A percentile compares a stretch with the other conserved stretches of the same genome.
Evolutionary conservation across 306 rosid species (phyloP).

Genomic region (Echinosophora koreensis): DNA sequence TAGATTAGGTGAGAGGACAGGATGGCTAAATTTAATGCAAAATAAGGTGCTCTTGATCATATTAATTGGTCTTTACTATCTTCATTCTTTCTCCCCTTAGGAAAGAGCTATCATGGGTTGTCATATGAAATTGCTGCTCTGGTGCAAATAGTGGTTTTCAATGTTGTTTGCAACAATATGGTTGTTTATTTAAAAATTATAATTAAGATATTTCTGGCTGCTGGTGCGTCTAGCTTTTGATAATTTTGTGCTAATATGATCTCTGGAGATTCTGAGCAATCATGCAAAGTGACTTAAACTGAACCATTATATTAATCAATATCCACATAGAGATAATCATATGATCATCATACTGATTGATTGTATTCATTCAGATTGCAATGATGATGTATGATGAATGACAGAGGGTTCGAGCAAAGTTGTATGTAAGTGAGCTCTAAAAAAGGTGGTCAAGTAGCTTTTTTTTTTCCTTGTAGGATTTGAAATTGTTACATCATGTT

Average conservation of each 20-base stretch:
- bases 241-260: conserved; percentile 20
- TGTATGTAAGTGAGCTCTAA: conserved; percentile 67
- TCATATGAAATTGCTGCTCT: conserved; percentile 1
- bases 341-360: conserved; percentile 70
- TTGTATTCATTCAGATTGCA: conserved; percentile 91
- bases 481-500: conserved; percentile 45
- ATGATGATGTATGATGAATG: conserved; percentile 97
- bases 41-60: neutral
- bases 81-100: neutral
- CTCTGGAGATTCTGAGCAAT: conserved; percentile 9
- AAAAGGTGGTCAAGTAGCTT: conserved; percentile 66
- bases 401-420: conserved; percentile 75
- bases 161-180: neutral
- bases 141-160: conserved; percentile 21
- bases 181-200: neutral
- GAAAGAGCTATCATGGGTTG: conserved; percentile 32
- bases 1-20: conserved; percentile 44
- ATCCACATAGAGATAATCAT: conserved; percentile 50
- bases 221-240: conserved; percentile 14
- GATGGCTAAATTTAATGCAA: conserved; percentile 16
- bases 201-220: conserved; percentile 13
- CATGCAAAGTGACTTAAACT: conserved; percentile 28
- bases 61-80: neutral
- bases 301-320: conserved; percentile 43
- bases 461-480: conserved; percentile 47